Conservation (phyloP, 1,139 yeast species). For the Sugiyamaella japonica region DNA sequence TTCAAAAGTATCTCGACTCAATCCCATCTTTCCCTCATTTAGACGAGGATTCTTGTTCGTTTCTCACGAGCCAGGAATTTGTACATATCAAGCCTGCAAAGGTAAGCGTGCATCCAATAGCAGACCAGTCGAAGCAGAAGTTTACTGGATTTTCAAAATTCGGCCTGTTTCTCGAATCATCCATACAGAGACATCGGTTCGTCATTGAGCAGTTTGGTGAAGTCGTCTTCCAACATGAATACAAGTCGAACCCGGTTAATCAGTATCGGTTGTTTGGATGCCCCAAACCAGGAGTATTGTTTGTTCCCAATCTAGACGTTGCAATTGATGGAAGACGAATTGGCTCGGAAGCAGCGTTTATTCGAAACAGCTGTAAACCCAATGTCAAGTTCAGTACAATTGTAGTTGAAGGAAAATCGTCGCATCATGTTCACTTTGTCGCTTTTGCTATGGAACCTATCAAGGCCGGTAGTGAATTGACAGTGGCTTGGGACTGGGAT, state of each 20-base stretch:
- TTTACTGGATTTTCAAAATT: conserved; percentile 73
- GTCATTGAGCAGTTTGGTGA: conserved; percentile 75
- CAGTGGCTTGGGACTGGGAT: conserved; percentile 92
- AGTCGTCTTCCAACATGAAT: conserved; percentile 60
- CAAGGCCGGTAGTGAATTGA: conserved; percentile 61
- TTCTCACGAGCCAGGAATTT: conserved; percentile 31
- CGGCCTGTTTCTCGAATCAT: conserved; percentile 56
- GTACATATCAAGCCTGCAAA: conserved; percentile 31
- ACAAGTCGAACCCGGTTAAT: conserved; percentile 63
- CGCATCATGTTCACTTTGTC: conserved; percentile 52
- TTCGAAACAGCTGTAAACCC: conserved; percentile 72
- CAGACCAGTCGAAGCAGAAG: conserved; percentile 59
- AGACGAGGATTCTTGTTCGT: conserved; percentile 27
- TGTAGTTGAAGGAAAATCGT: conserved; percentile 44
- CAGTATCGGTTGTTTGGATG: conserved; percentile 83
- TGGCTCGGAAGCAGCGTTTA: conserved; percentile 75
- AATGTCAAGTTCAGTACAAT: conserved; percentile 66
- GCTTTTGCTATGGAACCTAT: conserved; percentile 61
- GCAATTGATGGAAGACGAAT: conserved; percentile 75
- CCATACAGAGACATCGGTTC: conserved; percentile 52
- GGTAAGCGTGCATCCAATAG: conserved; percentile 46
- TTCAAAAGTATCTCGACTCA: conserved; percentile 19
- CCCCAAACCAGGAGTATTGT: conserved; percentile 74
- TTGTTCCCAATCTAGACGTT: conserved; percentile 53
- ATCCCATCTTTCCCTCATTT: conserved; percentile 23